Percentiles rank a stretch among this genome's conserved stretches.
Conservation (phyloP, 2,329 filamentous ascomycete genomes). For the Colletotrichum destructivum region DNA sequence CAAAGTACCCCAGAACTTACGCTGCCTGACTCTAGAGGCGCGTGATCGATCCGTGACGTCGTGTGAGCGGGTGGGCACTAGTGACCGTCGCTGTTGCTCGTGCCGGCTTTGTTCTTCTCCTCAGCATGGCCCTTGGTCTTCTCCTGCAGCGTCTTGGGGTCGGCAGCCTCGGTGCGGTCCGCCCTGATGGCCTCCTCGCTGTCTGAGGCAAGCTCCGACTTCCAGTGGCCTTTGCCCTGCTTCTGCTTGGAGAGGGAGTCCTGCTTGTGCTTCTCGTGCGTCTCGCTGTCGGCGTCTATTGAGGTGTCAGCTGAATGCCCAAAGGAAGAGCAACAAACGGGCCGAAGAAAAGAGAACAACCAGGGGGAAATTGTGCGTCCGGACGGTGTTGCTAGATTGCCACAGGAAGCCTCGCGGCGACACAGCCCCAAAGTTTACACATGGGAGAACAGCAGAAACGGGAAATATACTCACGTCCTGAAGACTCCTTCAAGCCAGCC, state of each 20-base stretch:
- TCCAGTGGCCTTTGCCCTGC: constrained; percentile 81
- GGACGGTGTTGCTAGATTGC: background rate
- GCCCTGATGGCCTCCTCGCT: constrained; percentile 85
- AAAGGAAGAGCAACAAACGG: background rate
- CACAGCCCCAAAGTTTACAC: background rate
- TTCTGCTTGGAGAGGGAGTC: constrained; percentile 77
- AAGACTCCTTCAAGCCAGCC: constrained; percentile 56
- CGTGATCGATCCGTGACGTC: background rate
- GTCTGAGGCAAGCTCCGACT: constrained; percentile 81
- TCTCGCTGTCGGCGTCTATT: constrained; percentile 62
- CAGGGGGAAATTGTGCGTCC: background rate
- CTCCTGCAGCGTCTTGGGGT: constrained; percentile 68
- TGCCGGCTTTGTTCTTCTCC: constrained; percentile 63
- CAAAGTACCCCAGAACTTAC: background rate
- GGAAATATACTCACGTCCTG: constrained; percentile 50
- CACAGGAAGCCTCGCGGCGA: too few relatives aligned
- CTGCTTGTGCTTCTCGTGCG: constrained; percentile 72
- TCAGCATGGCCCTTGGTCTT: constrained; percentile 69
- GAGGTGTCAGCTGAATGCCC: constrained; percentile 25
- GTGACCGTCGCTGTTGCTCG: constrained; percentile 61
- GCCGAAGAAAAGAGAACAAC: background rate
- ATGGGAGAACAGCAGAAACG: background rate
- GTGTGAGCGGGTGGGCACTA: background rate
- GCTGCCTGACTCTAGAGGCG: background rate
- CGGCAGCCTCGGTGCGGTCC: constrained; percentile 65